Base-by-base conservation (phyloP, 495 filamentous ascomycete genomes). In the Platismatia glauca region DNA sequence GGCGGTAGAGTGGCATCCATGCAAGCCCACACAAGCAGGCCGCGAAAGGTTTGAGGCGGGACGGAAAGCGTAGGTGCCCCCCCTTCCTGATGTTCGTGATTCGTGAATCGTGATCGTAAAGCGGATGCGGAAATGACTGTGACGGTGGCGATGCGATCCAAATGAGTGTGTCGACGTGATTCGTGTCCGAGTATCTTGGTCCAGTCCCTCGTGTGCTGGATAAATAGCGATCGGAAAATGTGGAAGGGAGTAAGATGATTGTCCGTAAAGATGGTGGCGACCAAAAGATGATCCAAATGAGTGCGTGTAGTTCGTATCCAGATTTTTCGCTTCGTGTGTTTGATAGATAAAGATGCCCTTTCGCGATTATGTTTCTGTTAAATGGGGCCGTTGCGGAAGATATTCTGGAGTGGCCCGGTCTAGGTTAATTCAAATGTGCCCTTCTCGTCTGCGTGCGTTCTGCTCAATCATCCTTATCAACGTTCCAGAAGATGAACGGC, bases 401-500 rank as follows among this genome's bases (percentile, higher is more conserved):
- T 46, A 2, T 2, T 27, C 12, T 27, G 22, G 0, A 29, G 24
- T 22, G 11, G 15, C 9, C 24, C 1, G 13, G 24, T 50, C 20
- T 16, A 29, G 38, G 39, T 46, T 37, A 7, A 18, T 13, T 37
- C 34, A 31, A 20, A 7, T 33, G 12, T 4, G 29, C 18, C 52
- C 60, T 57, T 34, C 15, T 29, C 38, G 31, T 29, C 24, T 16
- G 18, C 39, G 1, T 3, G 50, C 11, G 22, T 34, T 58, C 57
- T 4, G n/a, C 27, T 64, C 55, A 33, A 24, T 62, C 31, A 24
- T 58, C 31, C 57, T 60, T 27, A n/a, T 73, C 70, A 20, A 77
- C 71, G 44, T 76, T 77, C 82, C 81, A 84, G 59, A 79, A 80
- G 48, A 84, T 78, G 62, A 84, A 84, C 7, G 80, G 82, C 1